Evolutionary conservation across 176 grass and related monocot species (phyloP).

Genomic region (Guadua angustifolia): DNA sequence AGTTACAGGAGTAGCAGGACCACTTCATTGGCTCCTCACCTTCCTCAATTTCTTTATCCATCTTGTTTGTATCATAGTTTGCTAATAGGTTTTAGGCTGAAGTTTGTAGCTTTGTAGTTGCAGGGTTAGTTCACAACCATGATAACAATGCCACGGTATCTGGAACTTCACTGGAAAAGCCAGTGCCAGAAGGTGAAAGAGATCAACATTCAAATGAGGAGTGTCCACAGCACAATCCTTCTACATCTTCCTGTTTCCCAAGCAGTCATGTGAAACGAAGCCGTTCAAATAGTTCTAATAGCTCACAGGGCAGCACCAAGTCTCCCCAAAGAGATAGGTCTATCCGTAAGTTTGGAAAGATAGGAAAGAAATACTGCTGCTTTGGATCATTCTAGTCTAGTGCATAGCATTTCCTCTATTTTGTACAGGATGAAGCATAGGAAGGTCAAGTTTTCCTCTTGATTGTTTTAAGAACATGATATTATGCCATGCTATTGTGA

Average conservation of each 20-base stretch:
- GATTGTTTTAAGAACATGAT: neutral
- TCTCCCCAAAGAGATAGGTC: conserved; percentile 22
- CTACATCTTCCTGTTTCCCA: conserved; percentile 31
- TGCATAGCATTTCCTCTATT: conserved; percentile 21
- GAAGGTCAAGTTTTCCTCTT: neutral
- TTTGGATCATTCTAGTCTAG: conserved; percentile 44
- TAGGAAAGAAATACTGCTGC: conserved; percentile 61
- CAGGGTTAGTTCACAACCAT: conserved; percentile 37
- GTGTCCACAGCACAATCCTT: conserved; percentile 2
- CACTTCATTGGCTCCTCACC: neutral
- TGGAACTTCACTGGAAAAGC: conserved; percentile 25
- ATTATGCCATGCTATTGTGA: neutral
- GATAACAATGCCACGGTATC: neutral
- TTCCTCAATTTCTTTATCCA: neutral
- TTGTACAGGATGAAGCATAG: conserved; percentile 35
- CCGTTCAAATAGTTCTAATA: conserved; percentile 30
- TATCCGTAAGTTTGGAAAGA: conserved; percentile 45
- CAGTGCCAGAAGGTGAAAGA: neutral
- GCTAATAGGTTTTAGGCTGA: neutral
- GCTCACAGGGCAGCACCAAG: conserved; percentile 29
- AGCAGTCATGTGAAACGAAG: conserved; percentile 35
- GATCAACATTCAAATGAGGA: neutral
- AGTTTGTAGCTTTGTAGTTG: neutral
- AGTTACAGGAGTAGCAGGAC: neutral
- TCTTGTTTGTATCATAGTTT: conserved; percentile 17